Evolutionary conservation across 306 rosid species (phyloP), one percentile per base, ranked within the genome.

Genomic region (Cucumis hystrix): DNA sequence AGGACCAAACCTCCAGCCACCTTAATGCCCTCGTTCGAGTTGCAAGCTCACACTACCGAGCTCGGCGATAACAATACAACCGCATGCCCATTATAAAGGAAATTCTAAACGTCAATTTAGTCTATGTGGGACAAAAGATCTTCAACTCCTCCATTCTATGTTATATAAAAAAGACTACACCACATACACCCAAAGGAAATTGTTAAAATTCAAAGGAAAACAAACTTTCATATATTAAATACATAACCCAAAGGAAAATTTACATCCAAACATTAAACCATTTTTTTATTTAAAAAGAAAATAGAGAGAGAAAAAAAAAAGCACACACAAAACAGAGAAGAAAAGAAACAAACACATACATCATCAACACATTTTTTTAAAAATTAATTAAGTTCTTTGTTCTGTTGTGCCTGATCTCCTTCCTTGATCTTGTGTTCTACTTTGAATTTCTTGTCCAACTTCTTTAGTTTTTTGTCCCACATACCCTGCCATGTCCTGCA

Each of bases 381-480:
- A 2, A 33, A 33, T 40, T 41, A 41, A 8, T 75, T 40, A 56
- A 12, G 45, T 57, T 20, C 35, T 11, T 41, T 37, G 63, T 74
- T 33, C 69, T 3, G 45, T 64, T 15, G 57, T 45, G 20, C 40
- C n/a, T 47, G 54, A 52, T 82, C 88, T 83, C 86, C 86, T 89
- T 30, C 58, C 79, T 41, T 87, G 37, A 33, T 33, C 93, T 12
- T 86, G 87, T 5, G 89, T 85, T 81, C 61, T 90, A 0, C 20
- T 25, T 77, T 88, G 87, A 12, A 85, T 79, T 30, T 86, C 94
- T 23, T 88, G 92, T 20, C 92, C 91, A 3, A 68, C 89, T 0
- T 88, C 92, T 85, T 88, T 86, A 0, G 89, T 88, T 80, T 90
- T 90, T 86, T 87, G 91, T 6, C 92, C 91, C 58, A 80, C 84